Conservation (phyloP, 805 yeast genomes). For the Scheffersomyces stipitis region DNA sequence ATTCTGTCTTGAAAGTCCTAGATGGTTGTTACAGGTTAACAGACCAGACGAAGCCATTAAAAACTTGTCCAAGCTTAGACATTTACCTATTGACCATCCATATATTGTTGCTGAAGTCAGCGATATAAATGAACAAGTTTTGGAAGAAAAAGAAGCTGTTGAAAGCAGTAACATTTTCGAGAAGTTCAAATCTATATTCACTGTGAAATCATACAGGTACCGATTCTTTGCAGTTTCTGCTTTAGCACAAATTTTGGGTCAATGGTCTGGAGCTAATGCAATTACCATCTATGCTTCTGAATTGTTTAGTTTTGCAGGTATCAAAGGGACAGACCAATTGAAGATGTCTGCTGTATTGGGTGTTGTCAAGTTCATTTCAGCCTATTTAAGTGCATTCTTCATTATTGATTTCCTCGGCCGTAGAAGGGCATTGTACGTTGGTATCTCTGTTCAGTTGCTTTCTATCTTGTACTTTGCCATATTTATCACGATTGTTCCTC, state of each 20-base stretch:
- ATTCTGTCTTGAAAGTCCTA: conserved; percentile 21
- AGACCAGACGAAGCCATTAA: conserved; percentile 17
- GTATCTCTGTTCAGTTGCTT: conserved; percentile 17
- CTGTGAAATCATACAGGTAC: conserved; percentile 19
- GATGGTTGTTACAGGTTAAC: conserved; percentile 21
- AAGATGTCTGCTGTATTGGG: conserved; percentile 25
- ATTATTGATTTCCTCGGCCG: conserved; percentile 24
- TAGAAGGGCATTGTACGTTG: conserved; percentile 19
- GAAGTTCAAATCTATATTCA: conserved; percentile 14
- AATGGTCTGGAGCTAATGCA: conserved; percentile 27
- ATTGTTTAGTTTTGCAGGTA: conserved; percentile 20
- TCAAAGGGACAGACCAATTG: conserved; percentile 17
- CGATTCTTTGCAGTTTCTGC: conserved; percentile 20
- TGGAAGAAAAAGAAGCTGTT: conserved; percentile 18
- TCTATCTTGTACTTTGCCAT: conserved; percentile 20
- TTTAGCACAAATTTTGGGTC: conserved; percentile 21
- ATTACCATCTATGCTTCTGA: conserved; percentile 24
- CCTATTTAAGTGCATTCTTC: conserved; percentile 23
- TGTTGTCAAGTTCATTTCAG: conserved; percentile 21
- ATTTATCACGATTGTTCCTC: conserved; percentile 21
- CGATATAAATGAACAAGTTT: conserved; percentile 21
- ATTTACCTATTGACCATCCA: conserved; percentile 23
- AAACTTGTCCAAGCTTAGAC: conserved; percentile 18
- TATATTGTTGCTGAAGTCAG: conserved; percentile 22
- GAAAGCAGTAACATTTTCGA: conserved; percentile 9